Evolutionary conservation across 169 alveolate species (phyloP), one percentile per base, ranked within the genome.

Genomic region (Plasmodium malariae): DNA sequence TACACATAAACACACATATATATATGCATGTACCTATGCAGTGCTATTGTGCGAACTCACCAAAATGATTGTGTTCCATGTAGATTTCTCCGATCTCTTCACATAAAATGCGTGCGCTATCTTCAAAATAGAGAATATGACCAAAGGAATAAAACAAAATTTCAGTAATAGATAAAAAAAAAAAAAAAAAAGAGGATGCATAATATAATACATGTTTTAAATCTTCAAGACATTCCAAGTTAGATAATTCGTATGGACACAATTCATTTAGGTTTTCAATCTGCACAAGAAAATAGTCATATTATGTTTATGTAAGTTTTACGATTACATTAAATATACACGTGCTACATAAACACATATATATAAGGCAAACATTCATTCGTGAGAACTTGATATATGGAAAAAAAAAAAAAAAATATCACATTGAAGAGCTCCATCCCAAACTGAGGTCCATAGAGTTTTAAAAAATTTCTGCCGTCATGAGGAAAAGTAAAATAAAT

Each of bases 371-470:
- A n/a, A n/a, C n/a, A n/a, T n/a, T n/a, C n/a, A n/a, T n/a, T n/a
- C n/a, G n/a, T n/a, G n/a, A n/a, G n/a, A n/a, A n/a, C n/a, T n/a
- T n/a, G n/a, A n/a, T n/a, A n/a, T n/a, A n/a, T n/a, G n/a, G n/a
- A n/a, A n/a, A n/a, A n/a, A n/a, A n/a, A n/a, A n/a, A 24, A 19
- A 57, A 57, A 74, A 36, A 2, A 49, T 65, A 62, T 59, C 43
- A 85, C 87, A 24, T 71, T 55, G 34, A 71, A 60, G 11, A 57
- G 76, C 24, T 86, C 92, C 74, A 86, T 86, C 49, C 92, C 92
- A 43, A 55, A 86, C 49, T 86, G 92, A 30, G 87, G 87, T 2
- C 92, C 92, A 26, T 69, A 59, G 17, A 40, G 30, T 54, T 60
- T 86, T 30, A 86, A 69, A 45, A 86, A 86, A 62, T 43, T 69